phyloP scores from a whole-genome alignment of 495 filamentous ascomycete species.

The Parmelia sp. region DNA sequence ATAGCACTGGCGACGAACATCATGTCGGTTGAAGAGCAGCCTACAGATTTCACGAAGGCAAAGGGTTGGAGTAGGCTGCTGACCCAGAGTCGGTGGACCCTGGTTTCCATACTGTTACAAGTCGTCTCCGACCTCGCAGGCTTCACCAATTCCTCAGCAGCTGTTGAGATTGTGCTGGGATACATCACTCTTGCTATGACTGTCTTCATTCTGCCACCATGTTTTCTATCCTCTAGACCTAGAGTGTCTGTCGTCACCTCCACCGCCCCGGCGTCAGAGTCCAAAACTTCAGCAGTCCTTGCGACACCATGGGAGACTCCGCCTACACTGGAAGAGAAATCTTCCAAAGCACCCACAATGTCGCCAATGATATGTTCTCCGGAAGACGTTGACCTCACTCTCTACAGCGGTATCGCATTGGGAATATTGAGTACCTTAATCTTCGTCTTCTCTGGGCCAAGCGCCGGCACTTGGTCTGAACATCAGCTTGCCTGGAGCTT shows the following conservation, averaged over 20 bases:
- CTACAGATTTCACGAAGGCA: slow-evolving; percentile 15
- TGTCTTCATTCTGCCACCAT: slow-evolving; percentile 39
- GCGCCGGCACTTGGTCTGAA: not conserved
- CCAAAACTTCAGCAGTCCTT: slow-evolving; percentile 20
- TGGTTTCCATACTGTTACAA: slow-evolving; percentile 19
- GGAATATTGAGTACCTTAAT: slow-evolving; percentile 12
- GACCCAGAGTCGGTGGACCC: slow-evolving; percentile 29
- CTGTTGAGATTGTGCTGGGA: slow-evolving; percentile 32
- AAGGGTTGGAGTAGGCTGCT: slow-evolving; percentile 30
- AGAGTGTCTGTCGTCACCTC: slow-evolving; percentile 10
- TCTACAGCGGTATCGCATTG: slow-evolving; percentile 19
- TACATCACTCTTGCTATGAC: slow-evolving; percentile 43
- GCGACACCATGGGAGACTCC: slow-evolving; percentile 17
- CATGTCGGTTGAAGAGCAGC: slow-evolving; percentile 24
- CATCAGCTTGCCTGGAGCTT: slow-evolving; percentile 16
- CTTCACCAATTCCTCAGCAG: slow-evolving; percentile 5
- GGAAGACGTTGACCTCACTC: slow-evolving; percentile 24
- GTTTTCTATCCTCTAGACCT: slow-evolving; percentile 32
- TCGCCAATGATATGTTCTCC: slow-evolving; percentile 25
- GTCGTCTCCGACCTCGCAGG: slow-evolving; percentile 19
- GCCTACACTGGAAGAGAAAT: not conserved
- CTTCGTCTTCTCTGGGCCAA: slow-evolving; percentile 14
- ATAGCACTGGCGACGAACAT: slow-evolving; percentile 39
- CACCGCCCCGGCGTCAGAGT: slow-evolving; percentile 12
- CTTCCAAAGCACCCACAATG: not conserved